These are phyloP conservation scores for Arabis hirsuta DNA, from an alignment of 345 rosid genomes.

Conservation along the genomic window DNA sequence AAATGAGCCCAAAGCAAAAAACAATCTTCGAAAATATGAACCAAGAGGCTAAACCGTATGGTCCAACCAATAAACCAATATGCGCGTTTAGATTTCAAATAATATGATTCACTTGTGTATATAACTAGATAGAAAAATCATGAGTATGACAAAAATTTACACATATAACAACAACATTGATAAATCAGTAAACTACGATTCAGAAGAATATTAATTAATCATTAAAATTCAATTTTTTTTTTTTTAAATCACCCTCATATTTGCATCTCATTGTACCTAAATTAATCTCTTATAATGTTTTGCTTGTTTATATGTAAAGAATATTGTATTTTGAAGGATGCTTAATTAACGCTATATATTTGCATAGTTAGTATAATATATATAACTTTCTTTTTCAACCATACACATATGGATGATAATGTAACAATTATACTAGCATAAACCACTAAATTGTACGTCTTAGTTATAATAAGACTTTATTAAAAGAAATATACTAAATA, in stretches of 20 bases:
- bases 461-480: no score
- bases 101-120: not conserved
- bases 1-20: not conserved
- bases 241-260: not conserved
- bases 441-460: no score
- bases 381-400: no score
- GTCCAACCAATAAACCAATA: not conserved
- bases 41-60: not conserved
- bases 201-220: no score
- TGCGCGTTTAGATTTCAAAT: constrained; percentile 1
- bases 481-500: no score
- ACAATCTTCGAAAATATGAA: not conserved
- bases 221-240: no score
- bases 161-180: not conserved
- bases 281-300: not conserved
- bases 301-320: not conserved
- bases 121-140: not conserved
- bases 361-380: not conserved
- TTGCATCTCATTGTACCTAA: not conserved
- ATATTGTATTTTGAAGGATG: not conserved
- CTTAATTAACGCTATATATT: not conserved
- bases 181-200: not conserved
- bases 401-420: no score
- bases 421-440: no score
- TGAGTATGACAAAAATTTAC: not conserved